Percentiles rank a stretch among this genome's conserved stretches.
These are phyloP conservation scores for Paecilomyces sp. DNA, from an alignment of 2,329 filamentous ascomycete species.

Conservation along the genomic window DNA sequence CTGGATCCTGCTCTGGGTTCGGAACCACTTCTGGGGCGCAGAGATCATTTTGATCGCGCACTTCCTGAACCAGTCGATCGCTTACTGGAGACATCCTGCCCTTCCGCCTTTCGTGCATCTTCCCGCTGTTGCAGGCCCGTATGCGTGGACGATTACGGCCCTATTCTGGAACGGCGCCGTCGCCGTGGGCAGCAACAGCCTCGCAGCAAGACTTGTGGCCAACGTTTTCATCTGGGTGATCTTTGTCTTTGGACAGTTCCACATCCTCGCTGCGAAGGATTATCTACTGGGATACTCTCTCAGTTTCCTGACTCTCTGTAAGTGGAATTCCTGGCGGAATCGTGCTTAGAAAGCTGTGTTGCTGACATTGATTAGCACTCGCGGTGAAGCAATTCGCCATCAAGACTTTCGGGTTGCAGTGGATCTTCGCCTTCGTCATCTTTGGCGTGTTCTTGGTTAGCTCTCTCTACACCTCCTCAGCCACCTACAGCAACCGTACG, in stretches of 20 bases:
- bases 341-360: background rate
- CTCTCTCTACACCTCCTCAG: conserved; percentile 44
- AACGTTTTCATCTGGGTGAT: conserved; percentile 87
- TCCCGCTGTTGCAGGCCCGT: conserved; percentile 66
- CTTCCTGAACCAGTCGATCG: conserved; percentile 68
- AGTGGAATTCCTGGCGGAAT: conserved; percentile 16
- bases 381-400: conserved; percentile 70
- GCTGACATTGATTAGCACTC: conserved; percentile 42
- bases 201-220: conserved; percentile 70
- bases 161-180: conserved; percentile 87
- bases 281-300: conserved; percentile 73
- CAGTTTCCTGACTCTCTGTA: conserved; percentile 63
- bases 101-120: conserved; percentile 70
- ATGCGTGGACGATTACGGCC: conserved; percentile 80
- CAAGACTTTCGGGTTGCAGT: conserved; percentile 72
- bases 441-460: conserved; percentile 67
- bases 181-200: conserved; percentile 60
- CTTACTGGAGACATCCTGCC: conserved; percentile 73
- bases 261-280: conserved; percentile 66
- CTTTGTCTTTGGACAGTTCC: conserved; percentile 67
- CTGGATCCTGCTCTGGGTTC: conserved; percentile 78
- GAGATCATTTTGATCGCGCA: conserved; percentile 72
- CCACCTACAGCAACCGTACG: conserved; percentile 28
- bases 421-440: conserved; percentile 86
- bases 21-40: conserved; percentile 65